Base-by-base conservation (phyloP, 2,329 filamentous ascomycete species). In the Botryotinia calthae region DNA sequence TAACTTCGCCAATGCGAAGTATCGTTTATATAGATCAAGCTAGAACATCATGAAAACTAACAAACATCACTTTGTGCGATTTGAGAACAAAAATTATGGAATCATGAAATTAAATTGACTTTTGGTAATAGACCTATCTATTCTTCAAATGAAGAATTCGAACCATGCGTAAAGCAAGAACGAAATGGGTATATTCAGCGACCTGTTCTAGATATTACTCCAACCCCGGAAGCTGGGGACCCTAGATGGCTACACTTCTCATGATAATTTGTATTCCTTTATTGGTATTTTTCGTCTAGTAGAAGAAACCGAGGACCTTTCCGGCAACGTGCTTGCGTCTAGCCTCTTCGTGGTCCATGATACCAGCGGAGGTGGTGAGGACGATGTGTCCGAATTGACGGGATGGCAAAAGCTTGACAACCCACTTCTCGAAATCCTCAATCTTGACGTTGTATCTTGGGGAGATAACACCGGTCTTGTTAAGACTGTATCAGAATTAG, bases 321-420 rank as follows among this genome's bases (percentile, higher is more conserved):
- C 96, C 96, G 81, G 95, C 91, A 83, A 98, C 96, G 89, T 99
- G 96, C 91, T 98, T 98, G 86, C 96, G 90, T 84, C 96, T 90
- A 80, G 96, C 96, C 91, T 99, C 96, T 90, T 99, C 96, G 89
- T 99, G 96, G 89, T 99, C 96, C 95, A 99, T 98, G 86, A 99
- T 99, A 85, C 96, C 96, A 78, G 96, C 94, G 75, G 95, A 98
- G 86, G 96, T 99, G 85, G 96, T 99, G 82, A 99, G 92, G 86
- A 99, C 94, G 83, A 99, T 94, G 88, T 94, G 98, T 83, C 96
- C 96, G 90, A 99, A 99, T 88, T 99, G 96, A 98, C 96, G 96
- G 79, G 96, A 95, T 80, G 96, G 96, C 78, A 99, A 91, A 83
- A 99, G 93, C 91, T 97, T 97, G 87, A 97, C 94, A 82, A 98